Percentiles rank a stretch among this genome's conserved stretches.
Evolutionary conservation across 345 rosid genomes (phyloP).

Genomic region (Aquilaria malaccensis): DNA sequence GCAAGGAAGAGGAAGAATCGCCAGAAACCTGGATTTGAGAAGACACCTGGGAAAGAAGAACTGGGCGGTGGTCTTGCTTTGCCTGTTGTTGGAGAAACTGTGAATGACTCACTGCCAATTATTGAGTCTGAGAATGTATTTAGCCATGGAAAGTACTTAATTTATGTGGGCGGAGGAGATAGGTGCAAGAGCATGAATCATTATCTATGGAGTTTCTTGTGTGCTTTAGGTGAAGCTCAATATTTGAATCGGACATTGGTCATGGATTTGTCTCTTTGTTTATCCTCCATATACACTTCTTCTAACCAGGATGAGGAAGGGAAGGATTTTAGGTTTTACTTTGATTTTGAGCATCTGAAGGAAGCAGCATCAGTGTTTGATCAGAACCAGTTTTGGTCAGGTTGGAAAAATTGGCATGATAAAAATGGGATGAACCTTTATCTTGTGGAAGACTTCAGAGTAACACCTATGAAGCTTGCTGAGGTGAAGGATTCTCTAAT

Average conservation of each 20-base stretch:
- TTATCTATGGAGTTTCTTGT: conserved; percentile 91
- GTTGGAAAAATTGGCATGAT: conserved; percentile 78
- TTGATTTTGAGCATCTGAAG: conserved; percentile 89
- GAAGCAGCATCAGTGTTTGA: conserved; percentile 87
- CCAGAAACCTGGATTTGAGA: conserved; percentile 67
- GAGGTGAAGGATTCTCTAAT: conserved; percentile 63
- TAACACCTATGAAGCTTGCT: conserved; percentile 71
- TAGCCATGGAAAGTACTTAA: conserved; percentile 55
- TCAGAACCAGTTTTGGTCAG: conserved; percentile 75
- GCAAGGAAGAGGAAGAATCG: conserved; percentile 79
- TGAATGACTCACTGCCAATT: conserved; percentile 66
- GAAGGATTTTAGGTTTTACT: conserved; percentile 89
- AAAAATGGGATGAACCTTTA: conserved; percentile 40
- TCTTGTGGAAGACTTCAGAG: conserved; percentile 62
- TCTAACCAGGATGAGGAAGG: conserved; percentile 86
- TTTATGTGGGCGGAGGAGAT: conserved; percentile 79
- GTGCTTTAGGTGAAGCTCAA: conserved; percentile 94
- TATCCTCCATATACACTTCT: conserved; percentile 63
- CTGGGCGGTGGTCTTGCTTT: conserved; percentile 20
- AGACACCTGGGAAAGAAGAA: conserved; percentile 27
- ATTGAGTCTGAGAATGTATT: conserved; percentile 71
- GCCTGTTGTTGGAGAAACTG: conserved; percentile 69
- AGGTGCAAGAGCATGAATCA: conserved; percentile 97
- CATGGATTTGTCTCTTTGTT: conserved; percentile 80
- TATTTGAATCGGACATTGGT: conserved; percentile 84